Evolutionary conservation across 1,284 basidiomycete species (phyloP), one percentile per base, ranked within the genome.

Genomic region (Cystobasidiaceae sp.): DNA sequence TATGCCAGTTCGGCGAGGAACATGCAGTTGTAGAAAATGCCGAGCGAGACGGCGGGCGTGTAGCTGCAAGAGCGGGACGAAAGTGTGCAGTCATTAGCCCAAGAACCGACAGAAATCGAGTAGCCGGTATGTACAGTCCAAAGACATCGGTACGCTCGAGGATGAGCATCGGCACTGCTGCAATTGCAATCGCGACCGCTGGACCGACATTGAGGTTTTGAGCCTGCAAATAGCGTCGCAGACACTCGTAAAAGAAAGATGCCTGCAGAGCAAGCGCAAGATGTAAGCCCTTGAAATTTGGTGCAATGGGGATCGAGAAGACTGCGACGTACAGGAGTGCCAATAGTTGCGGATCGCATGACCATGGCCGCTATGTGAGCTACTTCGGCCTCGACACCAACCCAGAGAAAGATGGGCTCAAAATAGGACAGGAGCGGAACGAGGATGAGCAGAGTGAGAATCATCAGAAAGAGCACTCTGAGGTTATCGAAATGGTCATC

Each of bases 211-310:
- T 27, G 17, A 33, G 15, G 13, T 33, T 33, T 32, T 27, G 50
- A 27, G 50, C 50, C 32, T 52, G 50, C n/a, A n/a, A 17, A 21
- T 52, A 52, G n/a, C 37, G 32, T n/a, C 50, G 25, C 50, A 52
- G 32, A n/a, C 27, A 32, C 28, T 52, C 50, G 32, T 33, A 32
- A 33, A n/a, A 15, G 6, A 52, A 15, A 33, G 37, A 34, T 13
- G 28, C 50, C 50, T 49, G 46, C 37, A 11, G 11, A 39, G 11
- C 11, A 39, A 39, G 11, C 37, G 37, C 13, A 46, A 15, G 13
- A 46, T 9, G 44, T 9, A 9, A 21, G 8, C 9, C 44, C 23
- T 46, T 21, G 23, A 21, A 15, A 46, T 15, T 9, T 15, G 44
- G 13, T 15, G 9, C 11, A 11, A 39, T 39, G n/a, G n/a, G 9